phyloP scores from a whole-genome alignment of 2,329 filamentous ascomycete genomes.

The Colletotrichum trifolii region DNA sequence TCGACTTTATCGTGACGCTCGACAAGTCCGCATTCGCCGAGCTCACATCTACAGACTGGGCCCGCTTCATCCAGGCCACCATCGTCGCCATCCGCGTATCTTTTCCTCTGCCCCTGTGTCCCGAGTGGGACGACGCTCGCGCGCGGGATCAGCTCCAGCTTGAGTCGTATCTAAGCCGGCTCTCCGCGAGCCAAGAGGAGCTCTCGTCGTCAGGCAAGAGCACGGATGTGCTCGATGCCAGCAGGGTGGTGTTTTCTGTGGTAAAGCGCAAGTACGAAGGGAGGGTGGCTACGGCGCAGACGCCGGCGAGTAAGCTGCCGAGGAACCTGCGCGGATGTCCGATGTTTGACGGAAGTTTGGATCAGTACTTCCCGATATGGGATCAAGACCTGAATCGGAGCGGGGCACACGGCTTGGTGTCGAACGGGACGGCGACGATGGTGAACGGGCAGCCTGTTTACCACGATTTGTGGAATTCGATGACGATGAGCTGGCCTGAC shows the following conservation, averaged over 20 bases:
- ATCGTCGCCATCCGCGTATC: slow-evolving; percentile 59
- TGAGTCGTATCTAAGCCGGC: slow-evolving; percentile 49
- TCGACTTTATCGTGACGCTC: slow-evolving; percentile 47
- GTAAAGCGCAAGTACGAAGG: slow-evolving; percentile 59
- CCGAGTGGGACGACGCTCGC: slow-evolving; percentile 47
- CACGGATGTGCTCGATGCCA: slow-evolving; percentile 57
- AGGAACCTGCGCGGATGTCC: slow-evolving; percentile 53
- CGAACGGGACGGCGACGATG: slow-evolving; percentile 20
- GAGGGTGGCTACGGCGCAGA: slow-evolving; percentile 49
- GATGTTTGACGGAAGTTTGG: slow-evolving; percentile 62
- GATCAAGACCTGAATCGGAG: slow-evolving; percentile 47
- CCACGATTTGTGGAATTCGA: slow-evolving; percentile 60
- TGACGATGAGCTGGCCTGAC: slow-evolving; percentile 58
- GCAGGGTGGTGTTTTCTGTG: slow-evolving; percentile 57
- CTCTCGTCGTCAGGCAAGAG: slow-evolving; percentile 42
- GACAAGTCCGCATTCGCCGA: slow-evolving; percentile 46
- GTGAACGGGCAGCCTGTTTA: slow-evolving; percentile 43
- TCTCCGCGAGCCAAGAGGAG: slow-evolving; percentile 44
- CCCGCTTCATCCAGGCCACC: slow-evolving; percentile 51
- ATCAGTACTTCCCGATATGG: slow-evolving; percentile 59
- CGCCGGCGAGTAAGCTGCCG: slow-evolving; percentile 36
- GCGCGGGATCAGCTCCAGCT: slow-evolving; percentile 55
- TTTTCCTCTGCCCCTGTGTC: slow-evolving; percentile 53
- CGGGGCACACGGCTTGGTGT: slow-evolving; percentile 15
- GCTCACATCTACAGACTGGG: slow-evolving; percentile 57